A percentile compares a stretch with the other conserved stretches of the same genome.
Evolutionary conservation across 352 stramenopile genomes (phyloP).

Genomic region (Elongisporangium prolatum): DNA sequence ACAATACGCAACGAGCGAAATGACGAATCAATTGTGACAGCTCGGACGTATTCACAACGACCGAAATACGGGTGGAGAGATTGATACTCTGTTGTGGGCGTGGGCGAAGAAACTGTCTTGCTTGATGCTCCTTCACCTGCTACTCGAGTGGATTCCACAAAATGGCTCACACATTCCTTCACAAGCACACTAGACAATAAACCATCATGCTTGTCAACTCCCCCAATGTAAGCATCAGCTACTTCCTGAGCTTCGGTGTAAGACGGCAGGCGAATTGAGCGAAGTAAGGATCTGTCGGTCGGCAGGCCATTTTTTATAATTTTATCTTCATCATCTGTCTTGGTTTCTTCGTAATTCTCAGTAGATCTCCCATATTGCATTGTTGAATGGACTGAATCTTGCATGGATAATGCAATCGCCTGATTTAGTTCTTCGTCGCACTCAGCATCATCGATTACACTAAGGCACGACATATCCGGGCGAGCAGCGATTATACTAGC

Average conservation of each 20-base stretch:
- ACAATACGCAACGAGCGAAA: conserved; percentile 68
- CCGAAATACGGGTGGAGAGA: conserved; percentile 85
- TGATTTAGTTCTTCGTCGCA: conserved; percentile 22
- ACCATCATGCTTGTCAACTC: conserved; percentile 52
- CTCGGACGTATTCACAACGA: conserved; percentile 71
- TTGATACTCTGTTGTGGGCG: conserved; percentile 50
- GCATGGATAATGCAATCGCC: conserved; percentile 40
- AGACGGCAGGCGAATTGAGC: conserved; percentile 38
- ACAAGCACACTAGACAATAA: conserved; percentile 72
- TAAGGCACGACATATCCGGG: neutral
- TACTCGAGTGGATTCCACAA: conserved; percentile 75
- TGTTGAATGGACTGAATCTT: conserved; percentile 8
- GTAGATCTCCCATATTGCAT: neutral
- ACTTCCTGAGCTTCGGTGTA: conserved; percentile 62
- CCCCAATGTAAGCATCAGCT: conserved; percentile 42
- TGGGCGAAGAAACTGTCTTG: conserved; percentile 5
- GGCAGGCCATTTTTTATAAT: conserved; percentile 5
- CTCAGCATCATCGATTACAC: conserved; percentile 9
- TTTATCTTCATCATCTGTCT: conserved; percentile 19
- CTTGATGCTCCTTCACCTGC: conserved; percentile 38
- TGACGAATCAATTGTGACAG: conserved; percentile 40
- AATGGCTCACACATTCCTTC: conserved; percentile 82
- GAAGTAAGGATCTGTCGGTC: conserved; percentile 5
- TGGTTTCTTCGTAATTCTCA: conserved; percentile 28
- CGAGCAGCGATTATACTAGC: conserved; percentile 2